phyloP scores from a whole-genome alignment of 1,139 yeast species.

The Saccharomyces hybrid region DNA sequence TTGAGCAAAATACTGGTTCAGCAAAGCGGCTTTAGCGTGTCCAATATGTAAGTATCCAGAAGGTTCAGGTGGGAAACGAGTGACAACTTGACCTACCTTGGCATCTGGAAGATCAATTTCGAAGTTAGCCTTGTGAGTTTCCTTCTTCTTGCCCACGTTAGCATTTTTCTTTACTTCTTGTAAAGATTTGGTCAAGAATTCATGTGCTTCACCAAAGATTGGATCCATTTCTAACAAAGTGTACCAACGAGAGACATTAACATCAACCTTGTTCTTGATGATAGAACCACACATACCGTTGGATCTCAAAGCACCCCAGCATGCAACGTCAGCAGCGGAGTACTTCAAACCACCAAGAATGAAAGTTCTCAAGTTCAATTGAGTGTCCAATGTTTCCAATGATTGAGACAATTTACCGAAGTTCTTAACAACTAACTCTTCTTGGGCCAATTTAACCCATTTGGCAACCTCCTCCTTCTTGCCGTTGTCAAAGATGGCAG shows the following conservation, averaged over 20 bases:
- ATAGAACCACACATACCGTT: conserved; percentile 89
- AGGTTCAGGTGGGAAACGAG: conserved; percentile 85
- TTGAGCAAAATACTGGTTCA: conserved; percentile 92
- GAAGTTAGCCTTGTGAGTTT: conserved; percentile 79
- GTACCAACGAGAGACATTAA: conserved; percentile 92
- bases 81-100: conserved; percentile 84
- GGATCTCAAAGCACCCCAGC: conserved; percentile 92
- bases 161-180: conserved; percentile 67
- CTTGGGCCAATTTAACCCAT: conserved; percentile 5
- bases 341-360: conserved; percentile 53
- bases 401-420: conserved; percentile 75
- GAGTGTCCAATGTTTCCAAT: conserved; percentile 73
- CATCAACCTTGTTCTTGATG: conserved; percentile 73
- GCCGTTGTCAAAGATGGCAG: conserved; percentile 39
- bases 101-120: conserved; percentile 91
- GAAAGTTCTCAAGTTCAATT: conserved; percentile 78
- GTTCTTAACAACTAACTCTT: conserved; percentile 67
- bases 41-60: conserved; percentile 96
- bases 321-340: conserved; percentile 73
- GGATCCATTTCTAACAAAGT: conserved; percentile 60
- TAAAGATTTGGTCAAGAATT: conserved; percentile 56
- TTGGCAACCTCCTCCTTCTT: conserved; percentile 39
- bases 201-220: conserved; percentile 64
- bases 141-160: conserved; percentile 59
- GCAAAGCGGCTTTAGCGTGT: conserved; percentile 93